Base-by-base conservation (phyloP, 345 rosid species). In the Arabis alpina region DNA sequence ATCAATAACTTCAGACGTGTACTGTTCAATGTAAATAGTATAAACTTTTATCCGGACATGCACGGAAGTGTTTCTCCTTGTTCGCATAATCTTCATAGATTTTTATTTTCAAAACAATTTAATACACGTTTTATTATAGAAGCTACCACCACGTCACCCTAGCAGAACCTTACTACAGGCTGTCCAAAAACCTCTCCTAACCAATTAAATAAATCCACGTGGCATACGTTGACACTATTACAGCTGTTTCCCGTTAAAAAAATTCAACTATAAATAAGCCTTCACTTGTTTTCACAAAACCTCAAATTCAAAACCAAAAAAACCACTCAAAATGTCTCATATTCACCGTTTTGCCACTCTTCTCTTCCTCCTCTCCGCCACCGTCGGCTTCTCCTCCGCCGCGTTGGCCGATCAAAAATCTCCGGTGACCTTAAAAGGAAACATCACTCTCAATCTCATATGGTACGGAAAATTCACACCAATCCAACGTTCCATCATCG, bases 401-500 rank as follows among this genome's bases (percentile, higher is more conserved):
- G 77, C 66, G 36, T 14, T 61, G 27, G 70, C 67, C 10, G 58
- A 77, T 14, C 52, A 77, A 25, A 30, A 74, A 36, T 64, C 76
- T 4, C 71, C 54, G 10, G 83, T 84, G 12, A 80, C 88, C 30
- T 75, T 84, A 7, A 90, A 86, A 48, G 91, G 92, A 14, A 84
- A 80, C 72, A 42, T 87, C 61, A 78, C 84, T 51, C 91, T 88
- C 25, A 84, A 85, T 75, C 80, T 93, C n/a, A 71, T 93, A 7
- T 93, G 98, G 98, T 93, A 93, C 82, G 98, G 97, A 0, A 70
- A 72, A 40, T 91, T 93, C 81, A 74, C 85, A 0, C 83, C 94
- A 0, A 44, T 66, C 76, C 97, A 90, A 57, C 89, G 94, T 5
- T 74, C 98, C 25, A 61, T 93, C 47, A 76, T 93, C 79, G 85